These are phyloP conservation scores for Sanghuangporus sanghuang DNA, from an alignment of 1,284 basidiomycete species.

Conservation along the genomic window DNA sequence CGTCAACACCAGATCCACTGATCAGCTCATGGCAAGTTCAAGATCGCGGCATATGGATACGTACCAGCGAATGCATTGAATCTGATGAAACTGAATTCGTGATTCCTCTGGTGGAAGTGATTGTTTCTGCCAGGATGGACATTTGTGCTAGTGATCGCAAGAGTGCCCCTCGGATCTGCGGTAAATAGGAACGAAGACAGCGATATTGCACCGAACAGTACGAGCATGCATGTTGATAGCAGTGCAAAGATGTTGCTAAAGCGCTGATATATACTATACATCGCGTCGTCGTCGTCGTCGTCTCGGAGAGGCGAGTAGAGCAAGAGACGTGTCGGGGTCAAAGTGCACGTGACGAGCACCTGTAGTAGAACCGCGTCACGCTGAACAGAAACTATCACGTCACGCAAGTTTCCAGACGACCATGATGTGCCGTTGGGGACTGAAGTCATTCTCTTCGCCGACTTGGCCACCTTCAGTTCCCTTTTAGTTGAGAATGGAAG, in stretches of 20 bases:
- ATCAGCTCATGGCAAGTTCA: not conserved
- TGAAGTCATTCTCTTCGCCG: too few relatives aligned
- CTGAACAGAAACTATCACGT: too few relatives aligned
- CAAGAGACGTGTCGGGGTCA: not conserved
- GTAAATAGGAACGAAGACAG: constrained; percentile 64
- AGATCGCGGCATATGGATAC: constrained; percentile 22
- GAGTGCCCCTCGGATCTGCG: constrained; percentile 48
- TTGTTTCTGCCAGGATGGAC: constrained; percentile 55
- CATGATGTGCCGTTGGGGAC: too few relatives aligned
- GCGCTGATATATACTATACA: constrained; percentile 67
- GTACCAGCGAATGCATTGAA: constrained; percentile 75
- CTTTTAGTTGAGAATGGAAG: too few relatives aligned
- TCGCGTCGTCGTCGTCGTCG: constrained; percentile 24
- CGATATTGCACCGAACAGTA: constrained; percentile 68
- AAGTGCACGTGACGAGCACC: not conserved
- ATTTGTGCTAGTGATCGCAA: constrained; percentile 60
- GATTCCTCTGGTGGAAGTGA: constrained; percentile 50
- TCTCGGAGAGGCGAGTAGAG: not conserved
- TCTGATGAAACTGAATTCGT: constrained; percentile 71
- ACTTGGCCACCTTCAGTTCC: too few relatives aligned
- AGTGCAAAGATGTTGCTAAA: constrained; percentile 71
- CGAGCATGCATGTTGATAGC: constrained; percentile 75
- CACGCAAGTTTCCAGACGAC: too few relatives aligned
- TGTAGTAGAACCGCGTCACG: too few relatives aligned
- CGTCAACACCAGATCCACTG: constrained; percentile 8